Base-by-base conservation (phyloP, 1,284 basidiomycete genomes). In the Laetiporus sulphureus region DNA sequence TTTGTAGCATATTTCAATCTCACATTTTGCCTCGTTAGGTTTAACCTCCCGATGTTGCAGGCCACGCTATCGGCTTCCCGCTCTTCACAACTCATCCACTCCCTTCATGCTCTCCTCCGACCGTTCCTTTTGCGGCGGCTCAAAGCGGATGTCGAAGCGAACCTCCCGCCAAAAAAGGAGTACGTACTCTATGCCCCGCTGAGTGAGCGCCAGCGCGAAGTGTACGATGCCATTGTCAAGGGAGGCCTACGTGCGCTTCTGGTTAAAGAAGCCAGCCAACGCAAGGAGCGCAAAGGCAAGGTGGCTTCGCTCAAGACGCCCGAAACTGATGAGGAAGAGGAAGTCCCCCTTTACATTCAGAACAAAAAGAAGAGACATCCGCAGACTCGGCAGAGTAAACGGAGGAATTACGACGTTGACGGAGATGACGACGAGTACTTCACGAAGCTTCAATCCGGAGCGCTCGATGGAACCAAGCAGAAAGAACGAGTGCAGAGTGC, bases 91-190 rank as follows among this genome's bases (percentile, higher is more conserved):
- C 75, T 98, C 53, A 86, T 97, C 40, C 69, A 78, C 23, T 81
- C 84, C 3, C 75, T 99, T 0, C 95, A 98, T 60, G 79, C 80
- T 1, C 91, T 98, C 51, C 78, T 99, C 30, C 92, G 93, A 51
- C 95, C 95, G 0, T 98, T 96, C 73, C 74, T 98, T n/a, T 72
- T 98, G 0, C 81, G 94, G 7, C 80, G 94, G 15, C 73, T 97
- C 48, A 98, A 98, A 63, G 80, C 71, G 16, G 95, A 99, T 49
- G 94, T 98, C 7, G 91, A 93, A 59, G 75, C 78, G 41, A 73
- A 79, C 39, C 70, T 98, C 7, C 85, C 84, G 0, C 86, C 85
- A 1, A 97, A 97, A 72, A 97, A 95, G 64, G 94, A 97, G 66
- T 97, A 98, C 53, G 79, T 96, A 4, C 72, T 97, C 0, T 96